These are phyloP conservation scores for Pseudohyphozyma bogoriensis DNA, from an alignment of 768 basidiomycete species.

Conservation along the genomic window DNA sequence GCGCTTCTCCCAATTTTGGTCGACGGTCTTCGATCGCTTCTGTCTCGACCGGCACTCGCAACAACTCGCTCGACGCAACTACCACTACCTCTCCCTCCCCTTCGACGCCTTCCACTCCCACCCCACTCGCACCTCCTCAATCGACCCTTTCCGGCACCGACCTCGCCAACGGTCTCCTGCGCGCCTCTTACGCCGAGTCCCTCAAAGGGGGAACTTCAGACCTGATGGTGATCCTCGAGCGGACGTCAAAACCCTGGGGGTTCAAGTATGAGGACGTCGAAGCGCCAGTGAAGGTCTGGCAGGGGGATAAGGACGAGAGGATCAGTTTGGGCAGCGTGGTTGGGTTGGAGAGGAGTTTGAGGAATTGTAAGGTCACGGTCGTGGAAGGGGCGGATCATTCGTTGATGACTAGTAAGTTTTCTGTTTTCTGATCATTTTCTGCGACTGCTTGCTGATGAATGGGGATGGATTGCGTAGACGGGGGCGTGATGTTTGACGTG, in stretches of 20 bases:
- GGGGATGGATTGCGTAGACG: slow-evolving; percentile 1
- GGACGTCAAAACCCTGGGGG: slow-evolving; percentile 65
- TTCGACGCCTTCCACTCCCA: background rate
- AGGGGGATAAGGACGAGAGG: slow-evolving; percentile 85
- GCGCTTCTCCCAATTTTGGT: background rate
- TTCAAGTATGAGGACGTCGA: slow-evolving; percentile 75
- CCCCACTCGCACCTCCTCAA: too few species aligned
- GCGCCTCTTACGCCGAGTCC: slow-evolving; percentile 90
- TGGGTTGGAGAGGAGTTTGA: slow-evolving; percentile 75
- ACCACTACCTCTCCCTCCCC: background rate
- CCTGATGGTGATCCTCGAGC: slow-evolving; percentile 81
- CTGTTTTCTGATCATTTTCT: background rate
- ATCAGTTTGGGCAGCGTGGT: slow-evolving; percentile 81
- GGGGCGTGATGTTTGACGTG: slow-evolving; percentile 36
- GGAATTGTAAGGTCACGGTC: slow-evolving; percentile 73
- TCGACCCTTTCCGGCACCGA: slow-evolving; percentile 2
- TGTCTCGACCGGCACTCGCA: background rate
- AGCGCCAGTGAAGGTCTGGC: slow-evolving; percentile 74
- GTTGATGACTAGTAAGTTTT: slow-evolving; percentile 63
- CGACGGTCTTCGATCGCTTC: background rate
- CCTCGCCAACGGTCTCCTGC: slow-evolving; percentile 80
- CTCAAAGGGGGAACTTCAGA: slow-evolving; percentile 83
- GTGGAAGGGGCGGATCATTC: slow-evolving; percentile 83
- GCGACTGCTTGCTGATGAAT: background rate
- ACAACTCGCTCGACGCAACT: background rate